These are phyloP conservation scores for Mrakia hoshinonis DNA, from an alignment of 768 basidiomycete genomes.

Conservation along the genomic window DNA sequence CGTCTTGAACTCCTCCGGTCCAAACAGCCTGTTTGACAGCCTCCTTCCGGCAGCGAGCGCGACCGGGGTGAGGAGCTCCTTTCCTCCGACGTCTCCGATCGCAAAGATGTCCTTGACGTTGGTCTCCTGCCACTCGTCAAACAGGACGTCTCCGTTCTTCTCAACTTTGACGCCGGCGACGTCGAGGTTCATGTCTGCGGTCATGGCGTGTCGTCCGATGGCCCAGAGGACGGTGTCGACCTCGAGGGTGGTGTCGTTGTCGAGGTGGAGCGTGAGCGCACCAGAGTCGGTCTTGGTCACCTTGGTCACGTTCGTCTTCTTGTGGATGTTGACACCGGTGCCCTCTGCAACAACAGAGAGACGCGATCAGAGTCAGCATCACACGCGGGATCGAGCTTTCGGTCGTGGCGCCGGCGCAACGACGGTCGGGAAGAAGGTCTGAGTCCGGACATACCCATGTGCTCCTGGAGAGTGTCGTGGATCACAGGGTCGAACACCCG, in stretches of 20 bases:
- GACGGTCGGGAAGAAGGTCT: neutral
- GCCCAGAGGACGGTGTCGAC: slow-evolving; percentile 89
- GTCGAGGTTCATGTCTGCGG: slow-evolving; percentile 67
- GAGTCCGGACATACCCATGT: slow-evolving; percentile 52
- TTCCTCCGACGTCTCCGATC: slow-evolving; percentile 88
- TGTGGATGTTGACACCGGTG: slow-evolving; percentile 83
- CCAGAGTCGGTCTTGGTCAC: slow-evolving; percentile 59
- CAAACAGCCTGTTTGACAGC: slow-evolving; percentile 80
- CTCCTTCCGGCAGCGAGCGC: slow-evolving; percentile 92
- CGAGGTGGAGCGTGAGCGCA: slow-evolving; percentile 63
- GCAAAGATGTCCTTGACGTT: slow-evolving; percentile 61
- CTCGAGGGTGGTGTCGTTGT: slow-evolving; percentile 66
- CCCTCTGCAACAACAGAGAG: slow-evolving; percentile 50
- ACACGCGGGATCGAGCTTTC: neutral
- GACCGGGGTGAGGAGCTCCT: slow-evolving; percentile 87
- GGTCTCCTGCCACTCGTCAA: slow-evolving; percentile 86
- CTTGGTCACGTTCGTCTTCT: slow-evolving; percentile 60
- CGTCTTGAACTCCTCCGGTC: slow-evolving; percentile 66
- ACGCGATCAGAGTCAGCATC: neutral
- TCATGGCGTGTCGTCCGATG: slow-evolving; percentile 77
- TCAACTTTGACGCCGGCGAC: slow-evolving; percentile 59
- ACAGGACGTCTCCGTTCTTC: slow-evolving; percentile 70
- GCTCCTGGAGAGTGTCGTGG: slow-evolving; percentile 71
- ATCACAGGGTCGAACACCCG: slow-evolving; percentile 84
- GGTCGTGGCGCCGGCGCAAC: neutral